These are phyloP conservation scores for Brassica carinata DNA, from an alignment of 345 rosid species.

Conservation along the genomic window DNA sequence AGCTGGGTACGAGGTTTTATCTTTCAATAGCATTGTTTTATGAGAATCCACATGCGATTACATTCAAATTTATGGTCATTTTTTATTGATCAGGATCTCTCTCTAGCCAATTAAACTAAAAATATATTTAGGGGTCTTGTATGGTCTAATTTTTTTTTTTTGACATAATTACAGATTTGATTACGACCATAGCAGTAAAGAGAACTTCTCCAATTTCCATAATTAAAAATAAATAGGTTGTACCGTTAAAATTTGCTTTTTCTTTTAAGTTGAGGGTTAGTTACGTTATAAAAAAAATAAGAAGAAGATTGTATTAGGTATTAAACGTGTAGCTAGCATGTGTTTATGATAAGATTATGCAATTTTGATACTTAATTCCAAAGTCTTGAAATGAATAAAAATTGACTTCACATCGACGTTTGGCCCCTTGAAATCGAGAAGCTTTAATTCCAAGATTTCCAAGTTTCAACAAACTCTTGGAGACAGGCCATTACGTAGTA, in stretches of 20 bases:
- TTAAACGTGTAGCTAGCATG: neutral
- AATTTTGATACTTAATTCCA: neutral
- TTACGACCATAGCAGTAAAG: neutral
- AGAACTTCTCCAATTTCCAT: neutral
- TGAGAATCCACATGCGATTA: neutral
- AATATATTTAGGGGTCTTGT: neutral
- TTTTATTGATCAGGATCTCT: neutral
- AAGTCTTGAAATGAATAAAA: slow-evolving; percentile 20
- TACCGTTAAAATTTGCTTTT: neutral
- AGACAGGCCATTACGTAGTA: slow-evolving; percentile 18
- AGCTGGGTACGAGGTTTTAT: slow-evolving; percentile 26
- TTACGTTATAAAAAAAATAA: neutral
- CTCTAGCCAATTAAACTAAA: neutral
- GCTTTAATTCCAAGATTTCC: slow-evolving; percentile 36
- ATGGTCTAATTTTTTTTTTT: neutral
- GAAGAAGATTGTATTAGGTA: neutral
- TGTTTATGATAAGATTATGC: neutral
- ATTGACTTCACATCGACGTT: slow-evolving; percentile 33
- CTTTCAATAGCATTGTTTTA: neutral
- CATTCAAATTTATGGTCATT: neutral
- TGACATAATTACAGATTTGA: neutral
- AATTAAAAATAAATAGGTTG: neutral
- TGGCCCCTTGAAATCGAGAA: slow-evolving; percentile 27
- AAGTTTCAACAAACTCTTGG: slow-evolving; percentile 27
- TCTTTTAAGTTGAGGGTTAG: neutral